These are phyloP conservation scores for Oryza longistaminata DNA, from an alignment of 176 grass and related monocot species.

Conservation along the genomic window DNA sequence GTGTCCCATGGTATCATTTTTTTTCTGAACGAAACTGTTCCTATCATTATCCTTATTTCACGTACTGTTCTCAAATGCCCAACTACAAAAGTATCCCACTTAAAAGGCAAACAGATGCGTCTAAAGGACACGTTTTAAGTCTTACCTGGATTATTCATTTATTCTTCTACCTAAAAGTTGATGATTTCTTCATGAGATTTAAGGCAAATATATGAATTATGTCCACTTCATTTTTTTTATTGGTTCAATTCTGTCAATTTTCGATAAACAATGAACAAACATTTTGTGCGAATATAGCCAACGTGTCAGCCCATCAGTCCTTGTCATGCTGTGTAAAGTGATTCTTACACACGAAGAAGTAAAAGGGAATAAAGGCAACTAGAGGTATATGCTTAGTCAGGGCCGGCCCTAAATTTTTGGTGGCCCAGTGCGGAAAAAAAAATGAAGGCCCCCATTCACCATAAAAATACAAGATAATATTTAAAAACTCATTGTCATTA, in stretches of 20 bases:
- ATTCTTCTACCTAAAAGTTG: not conserved
- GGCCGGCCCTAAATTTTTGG: too few relatives aligned
- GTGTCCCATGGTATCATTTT: too few relatives aligned
- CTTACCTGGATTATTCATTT: not conserved
- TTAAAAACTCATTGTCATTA: too few relatives aligned
- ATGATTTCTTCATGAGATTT: not conserved
- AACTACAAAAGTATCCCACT: not conserved
- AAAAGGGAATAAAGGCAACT: not conserved
- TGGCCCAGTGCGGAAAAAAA: too few relatives aligned
- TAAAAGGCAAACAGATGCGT: slow-evolving; percentile 5
- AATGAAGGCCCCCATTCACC: too few relatives aligned
- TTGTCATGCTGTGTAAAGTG: not conserved
- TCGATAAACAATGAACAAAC: not conserved
- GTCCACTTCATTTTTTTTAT: not conserved
- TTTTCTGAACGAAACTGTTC: too few relatives aligned
- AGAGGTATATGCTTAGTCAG: not conserved
- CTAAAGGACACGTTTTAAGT: not conserved
- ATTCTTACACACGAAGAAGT: not conserved
- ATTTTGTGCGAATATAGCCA: not conserved
- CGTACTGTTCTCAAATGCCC: not conserved
- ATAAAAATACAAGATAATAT: too few relatives aligned
- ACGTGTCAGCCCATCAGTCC: not conserved
- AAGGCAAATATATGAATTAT: not conserved
- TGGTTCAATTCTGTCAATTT: not conserved
- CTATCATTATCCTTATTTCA: slow-evolving; percentile 5